A percentile compares a stretch with the other conserved stretches of the same genome.
These are phyloP conservation scores for Daldinia childiae DNA, from an alignment of 495 filamentous ascomycete species.

Conservation along the genomic window DNA sequence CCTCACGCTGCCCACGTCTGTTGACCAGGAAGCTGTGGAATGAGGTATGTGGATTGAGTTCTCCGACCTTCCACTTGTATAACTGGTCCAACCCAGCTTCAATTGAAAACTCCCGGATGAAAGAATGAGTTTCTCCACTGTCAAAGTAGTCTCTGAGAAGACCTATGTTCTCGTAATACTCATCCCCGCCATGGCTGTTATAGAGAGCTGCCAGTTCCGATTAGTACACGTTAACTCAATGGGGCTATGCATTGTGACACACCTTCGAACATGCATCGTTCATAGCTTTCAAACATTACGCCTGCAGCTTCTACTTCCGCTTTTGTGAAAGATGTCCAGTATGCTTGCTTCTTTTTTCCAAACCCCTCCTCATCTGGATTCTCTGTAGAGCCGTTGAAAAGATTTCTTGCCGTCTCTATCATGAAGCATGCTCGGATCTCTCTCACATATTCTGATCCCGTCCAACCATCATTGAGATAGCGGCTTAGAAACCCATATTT, in stretches of 20 bases:
- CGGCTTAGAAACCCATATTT: too few relatives aligned
- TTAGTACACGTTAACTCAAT: background rate
- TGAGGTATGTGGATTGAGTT: background rate
- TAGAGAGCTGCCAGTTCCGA: background rate
- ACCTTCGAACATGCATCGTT: background rate
- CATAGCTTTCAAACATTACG: background rate
- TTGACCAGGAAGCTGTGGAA: too few relatives aligned
- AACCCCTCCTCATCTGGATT: too few relatives aligned
- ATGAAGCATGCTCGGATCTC: conserved; percentile 1
- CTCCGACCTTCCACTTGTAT: background rate
- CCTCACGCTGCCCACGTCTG: too few relatives aligned
- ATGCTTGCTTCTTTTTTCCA: too few relatives aligned
- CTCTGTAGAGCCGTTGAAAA: background rate
- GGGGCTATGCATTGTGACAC: background rate
- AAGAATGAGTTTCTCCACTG: too few relatives aligned
- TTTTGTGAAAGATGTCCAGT: conserved; percentile 14
- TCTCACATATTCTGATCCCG: background rate
- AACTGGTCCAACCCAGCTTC: background rate
- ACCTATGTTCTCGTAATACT: too few relatives aligned
- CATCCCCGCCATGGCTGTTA: too few relatives aligned
- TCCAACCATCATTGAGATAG: background rate
- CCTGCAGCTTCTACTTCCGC: background rate
- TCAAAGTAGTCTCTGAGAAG: too few relatives aligned
- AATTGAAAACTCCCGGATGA: too few relatives aligned
- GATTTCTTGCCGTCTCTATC: conserved; percentile 13